A percentile compares a stretch with the other conserved stretches of the same genome.
phyloP scores from a whole-genome alignment of 1,284 basidiomycete species.

The Neotropicomus parvogracilis region DNA sequence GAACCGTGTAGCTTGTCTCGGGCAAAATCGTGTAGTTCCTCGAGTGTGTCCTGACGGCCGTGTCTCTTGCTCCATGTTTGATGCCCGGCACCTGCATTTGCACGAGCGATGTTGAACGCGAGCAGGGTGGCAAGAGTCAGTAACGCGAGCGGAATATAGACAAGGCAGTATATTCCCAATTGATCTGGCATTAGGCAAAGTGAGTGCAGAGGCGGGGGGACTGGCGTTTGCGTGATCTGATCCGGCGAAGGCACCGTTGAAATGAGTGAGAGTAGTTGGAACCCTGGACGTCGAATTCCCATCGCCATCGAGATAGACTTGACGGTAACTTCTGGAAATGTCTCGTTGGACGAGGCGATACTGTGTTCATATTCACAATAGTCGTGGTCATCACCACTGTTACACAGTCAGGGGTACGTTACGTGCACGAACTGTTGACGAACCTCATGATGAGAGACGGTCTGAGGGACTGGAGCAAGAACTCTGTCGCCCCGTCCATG shows the following conservation, averaged over 20 bases:
- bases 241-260: constrained; percentile 38
- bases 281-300: constrained; percentile 75
- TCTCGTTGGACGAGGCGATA: constrained; percentile 27
- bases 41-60: constrained; percentile 9
- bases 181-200: constrained; percentile 73
- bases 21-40: constrained; percentile 13
- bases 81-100: constrained; percentile 10
- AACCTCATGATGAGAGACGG: constrained; percentile 74
- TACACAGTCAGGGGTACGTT: constrained; percentile 7
- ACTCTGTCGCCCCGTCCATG: constrained; percentile 66
- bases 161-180: constrained; percentile 52
- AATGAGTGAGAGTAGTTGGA: constrained; percentile 77
- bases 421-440: constrained; percentile 19
- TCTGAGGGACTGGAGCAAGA: constrained; percentile 62
- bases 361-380: constrained; percentile 76
- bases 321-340: constrained; percentile 70
- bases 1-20: constrained; percentile 1
- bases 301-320: constrained; percentile 82
- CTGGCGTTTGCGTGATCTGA: constrained; percentile 28
- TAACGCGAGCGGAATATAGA: constrained; percentile 51
- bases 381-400: constrained; percentile 85
- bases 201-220: constrained; percentile 36
- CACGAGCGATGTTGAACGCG: constrained; percentile 30
- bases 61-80: constrained; percentile 7
- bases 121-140: constrained; percentile 43